These are phyloP conservation scores for Strobilomyces echinocephalus DNA, from an alignment of 768 basidiomycete genomes.

Conservation along the genomic window DNA sequence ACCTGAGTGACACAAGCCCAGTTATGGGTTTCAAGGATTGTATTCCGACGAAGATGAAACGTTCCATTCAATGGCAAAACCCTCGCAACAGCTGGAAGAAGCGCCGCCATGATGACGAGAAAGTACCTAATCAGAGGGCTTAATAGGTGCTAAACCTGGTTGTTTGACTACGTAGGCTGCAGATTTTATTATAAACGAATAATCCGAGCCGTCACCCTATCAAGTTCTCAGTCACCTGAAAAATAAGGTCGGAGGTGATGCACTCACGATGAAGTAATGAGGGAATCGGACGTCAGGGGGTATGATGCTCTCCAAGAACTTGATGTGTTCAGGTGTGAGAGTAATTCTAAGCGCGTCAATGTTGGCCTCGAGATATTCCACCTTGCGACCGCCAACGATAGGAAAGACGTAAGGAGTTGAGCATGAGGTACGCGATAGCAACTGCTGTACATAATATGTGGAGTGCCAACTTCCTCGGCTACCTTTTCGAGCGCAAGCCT, in stretches of 20 bases:
- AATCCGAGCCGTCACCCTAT: conserved; percentile 25
- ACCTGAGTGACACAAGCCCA: no score
- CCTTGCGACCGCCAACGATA: conserved; percentile 38
- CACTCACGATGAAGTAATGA: conserved; percentile 26
- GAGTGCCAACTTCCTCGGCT: conserved; percentile 34
- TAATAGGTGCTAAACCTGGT: conserved; percentile 12
- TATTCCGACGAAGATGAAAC: neutral
- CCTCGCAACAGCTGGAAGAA: neutral
- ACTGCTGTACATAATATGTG: conserved; percentile 32
- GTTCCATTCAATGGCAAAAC: neutral
- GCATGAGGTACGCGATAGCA: conserved; percentile 41
- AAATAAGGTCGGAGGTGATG: neutral
- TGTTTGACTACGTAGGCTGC: conserved; percentile 17
- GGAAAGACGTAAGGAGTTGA: conserved; percentile 43
- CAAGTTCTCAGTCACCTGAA: neutral
- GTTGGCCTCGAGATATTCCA: conserved; percentile 39
- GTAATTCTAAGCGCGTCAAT: conserved; percentile 35
- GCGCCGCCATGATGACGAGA: neutral
- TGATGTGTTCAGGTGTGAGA: conserved; percentile 34
- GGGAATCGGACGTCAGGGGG: conserved; percentile 41
- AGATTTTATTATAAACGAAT: conserved; percentile 12
- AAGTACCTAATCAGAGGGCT: conserved; percentile 1
- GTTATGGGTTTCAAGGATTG: neutral
- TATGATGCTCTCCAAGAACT: conserved; percentile 5
- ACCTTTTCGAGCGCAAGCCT: conserved; percentile 36